These are phyloP conservation scores for Cutaneotrichosporon sp. DNA, from an alignment of 1,284 basidiomycete species.

Conservation along the genomic window DNA sequence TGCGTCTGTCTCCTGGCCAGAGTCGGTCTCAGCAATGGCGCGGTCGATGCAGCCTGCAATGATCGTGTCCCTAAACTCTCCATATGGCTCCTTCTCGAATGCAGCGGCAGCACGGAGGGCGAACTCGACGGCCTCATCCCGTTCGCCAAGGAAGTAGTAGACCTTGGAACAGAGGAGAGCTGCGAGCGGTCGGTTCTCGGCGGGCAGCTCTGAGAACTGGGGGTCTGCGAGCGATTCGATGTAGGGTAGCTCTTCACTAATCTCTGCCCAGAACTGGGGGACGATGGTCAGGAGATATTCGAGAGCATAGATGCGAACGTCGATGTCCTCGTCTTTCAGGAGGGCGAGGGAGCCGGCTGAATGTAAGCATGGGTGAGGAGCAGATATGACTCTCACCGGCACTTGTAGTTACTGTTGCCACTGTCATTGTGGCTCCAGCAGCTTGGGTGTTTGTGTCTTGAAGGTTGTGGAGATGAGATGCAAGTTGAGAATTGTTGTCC, in stretches of 20 bases:
- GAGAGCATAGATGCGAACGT: constrained; percentile 85
- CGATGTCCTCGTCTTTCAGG: constrained; percentile 71
- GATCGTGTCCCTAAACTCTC: constrained; percentile 89
- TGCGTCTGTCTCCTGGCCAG: constrained; percentile 60
- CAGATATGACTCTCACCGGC: constrained; percentile 28
- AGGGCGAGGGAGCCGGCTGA: constrained; percentile 81
- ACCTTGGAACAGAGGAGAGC: constrained; percentile 90
- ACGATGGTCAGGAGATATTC: constrained; percentile 74
- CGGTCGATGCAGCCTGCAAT: constrained; percentile 91
- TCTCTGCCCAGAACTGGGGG: constrained; percentile 94
- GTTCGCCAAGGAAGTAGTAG: constrained; percentile 90
- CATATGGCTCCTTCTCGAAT: constrained; percentile 69
- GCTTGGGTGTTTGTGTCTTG: constrained; percentile 3
- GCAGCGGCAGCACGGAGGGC: constrained; percentile 81
- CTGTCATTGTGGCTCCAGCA: constrained; percentile 30
- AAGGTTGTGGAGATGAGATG: neutral
- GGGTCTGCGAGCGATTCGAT: constrained; percentile 84
- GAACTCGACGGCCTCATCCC: constrained; percentile 87
- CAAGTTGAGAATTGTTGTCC: neutral
- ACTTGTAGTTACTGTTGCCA: constrained; percentile 39
- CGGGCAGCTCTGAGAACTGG: constrained; percentile 61
- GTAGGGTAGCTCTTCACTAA: constrained; percentile 82
- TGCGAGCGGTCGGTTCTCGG: constrained; percentile 68
- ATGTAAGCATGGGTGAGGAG: neutral
- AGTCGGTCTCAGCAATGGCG: constrained; percentile 60